Percentiles rank a stretch among this genome's conserved stretches.
phyloP scores from a whole-genome alignment of 2,329 filamentous ascomycete species.

The Fusarium sp. region DNA sequence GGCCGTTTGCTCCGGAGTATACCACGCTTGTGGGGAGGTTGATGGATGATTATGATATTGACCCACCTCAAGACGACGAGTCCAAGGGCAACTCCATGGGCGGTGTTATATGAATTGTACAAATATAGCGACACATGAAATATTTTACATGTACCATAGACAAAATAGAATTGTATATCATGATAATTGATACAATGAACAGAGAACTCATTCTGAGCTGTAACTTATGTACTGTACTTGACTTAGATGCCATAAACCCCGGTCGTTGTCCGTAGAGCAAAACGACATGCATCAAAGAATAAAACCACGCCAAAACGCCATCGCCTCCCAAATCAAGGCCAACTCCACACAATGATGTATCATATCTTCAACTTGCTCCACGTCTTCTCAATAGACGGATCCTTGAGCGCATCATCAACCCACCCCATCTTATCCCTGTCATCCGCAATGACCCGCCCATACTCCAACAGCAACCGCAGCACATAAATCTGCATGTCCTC shows the following conservation, averaged over 20 bases:
- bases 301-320: constrained; percentile 29
- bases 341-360: constrained; percentile 30
- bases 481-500: constrained; percentile 80
- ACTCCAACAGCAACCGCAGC: constrained; percentile 69
- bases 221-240: constrained; percentile 12
- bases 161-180: background rate
- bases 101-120: background rate
- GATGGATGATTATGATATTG: constrained; percentile 40
- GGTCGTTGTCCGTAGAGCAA: constrained; percentile 13
- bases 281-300: constrained; percentile 23
- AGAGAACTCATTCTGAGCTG: constrained; percentile 22
- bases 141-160: constrained; percentile 5
- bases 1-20: constrained; percentile 68
- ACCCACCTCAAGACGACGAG: constrained; percentile 38
- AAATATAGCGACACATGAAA: background rate
- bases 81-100: constrained; percentile 28
- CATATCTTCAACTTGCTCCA: constrained; percentile 42
- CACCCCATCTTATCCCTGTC: constrained; percentile 62
- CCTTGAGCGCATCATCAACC: constrained; percentile 57
- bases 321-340: constrained; percentile 29
- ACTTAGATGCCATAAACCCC: constrained; percentile 15
- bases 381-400: constrained; percentile 44
- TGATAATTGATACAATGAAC: constrained; percentile 28
- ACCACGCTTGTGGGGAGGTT: constrained; percentile 56
- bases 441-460: constrained; percentile 64